Base-by-base conservation (phyloP, 805 yeast species). In the Zygoascus ofunaensis region DNA sequence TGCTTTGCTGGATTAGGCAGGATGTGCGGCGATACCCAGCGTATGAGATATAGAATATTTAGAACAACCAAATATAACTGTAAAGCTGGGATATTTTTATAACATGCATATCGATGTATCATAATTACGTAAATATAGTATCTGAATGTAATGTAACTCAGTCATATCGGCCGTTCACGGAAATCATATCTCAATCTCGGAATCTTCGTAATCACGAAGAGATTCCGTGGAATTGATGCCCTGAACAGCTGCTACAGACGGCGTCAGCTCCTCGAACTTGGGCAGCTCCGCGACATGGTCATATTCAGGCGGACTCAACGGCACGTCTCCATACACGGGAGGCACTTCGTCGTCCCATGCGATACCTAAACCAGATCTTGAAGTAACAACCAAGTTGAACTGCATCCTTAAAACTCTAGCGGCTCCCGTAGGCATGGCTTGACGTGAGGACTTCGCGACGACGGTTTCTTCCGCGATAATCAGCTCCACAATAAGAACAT, bases 341-440 rank as follows among this genome's bases (percentile, higher is more conserved):
- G 99, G 99, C 15, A 94, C 97, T 63, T 92, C 98, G 59, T 90
- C 97, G 63, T 90, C 97, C 97, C 98, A 92, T 0, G 97, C 83
- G 24, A 92, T 86, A 3, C 98, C 98, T 35, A 92, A 70, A 0
- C 99, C 99, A 0, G 95, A 82, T 48, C 97, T 71, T 59, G 89
- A 97, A 2, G 95, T 83, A 19, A 92, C 64, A 2, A 70, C 69
- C n/a, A 90, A 56, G 52, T 82, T 81, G 65, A 92, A 90, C 62
- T 89, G 96, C 97, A 92, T 92, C 51, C 97, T 69, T 48, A 92
- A 68, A 1, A 92, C 94, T 40, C 98, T 70, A 0, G 98, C 98
- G 3, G 94, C 85, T 14, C 98, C 98, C 0, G 97, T 92, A 4
- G 64, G 60, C 3, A 65, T 49, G 7, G 71, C 61, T 14, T 62